A percentile compares a stretch with the other conserved stretches of the same genome.
Evolutionary conservation across 1,139 yeast genomes (phyloP).

Genomic region (Torulaspora globosa): DNA sequence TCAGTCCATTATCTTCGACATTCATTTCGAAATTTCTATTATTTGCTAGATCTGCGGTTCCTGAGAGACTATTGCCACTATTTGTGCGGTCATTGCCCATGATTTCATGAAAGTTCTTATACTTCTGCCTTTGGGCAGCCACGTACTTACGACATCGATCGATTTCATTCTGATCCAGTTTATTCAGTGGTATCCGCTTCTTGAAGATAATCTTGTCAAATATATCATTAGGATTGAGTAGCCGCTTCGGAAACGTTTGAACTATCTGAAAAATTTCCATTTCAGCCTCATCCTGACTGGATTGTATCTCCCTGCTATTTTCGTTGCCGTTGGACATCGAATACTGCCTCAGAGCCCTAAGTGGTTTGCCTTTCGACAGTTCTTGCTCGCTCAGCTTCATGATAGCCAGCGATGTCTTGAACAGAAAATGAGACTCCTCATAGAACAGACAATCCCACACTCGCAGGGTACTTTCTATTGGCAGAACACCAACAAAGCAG

Average conservation of each 20-base stretch:
- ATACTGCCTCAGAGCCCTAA: conserved; percentile 10
- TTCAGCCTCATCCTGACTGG: conserved; percentile 48
- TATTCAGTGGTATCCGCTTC: conserved; percentile 68
- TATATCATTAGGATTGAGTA: conserved; percentile 65
- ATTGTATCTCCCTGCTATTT: conserved; percentile 6
- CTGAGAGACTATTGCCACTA: neutral
- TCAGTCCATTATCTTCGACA: conserved; percentile 1
- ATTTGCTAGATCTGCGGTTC: conserved; percentile 1
- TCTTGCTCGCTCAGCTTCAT: conserved; percentile 72
- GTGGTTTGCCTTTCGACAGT: conserved; percentile 40
- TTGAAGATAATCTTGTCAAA: conserved; percentile 70
- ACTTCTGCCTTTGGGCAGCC: conserved; percentile 51
- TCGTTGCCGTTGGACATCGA: conserved; percentile 15
- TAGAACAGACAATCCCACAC: conserved; percentile 95
- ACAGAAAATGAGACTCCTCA: conserved; percentile 84
- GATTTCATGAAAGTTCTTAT: conserved; percentile 35
- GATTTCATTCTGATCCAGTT: conserved; percentile 77
- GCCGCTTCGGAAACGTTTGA: conserved; percentile 73
- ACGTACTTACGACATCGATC: conserved; percentile 74
- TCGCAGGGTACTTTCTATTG: conserved; percentile 79
- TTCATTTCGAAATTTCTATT: neutral
- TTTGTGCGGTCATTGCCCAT: conserved; percentile 15
- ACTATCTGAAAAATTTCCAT: conserved; percentile 84
- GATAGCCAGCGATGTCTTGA: conserved; percentile 79
- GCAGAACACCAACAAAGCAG: conserved; percentile 79